Percentiles rank a stretch among this genome's conserved stretches.
Evolutionary conservation across 2,329 filamentous ascomycete species (phyloP).

Genomic region (Cercospora sp.): DNA sequence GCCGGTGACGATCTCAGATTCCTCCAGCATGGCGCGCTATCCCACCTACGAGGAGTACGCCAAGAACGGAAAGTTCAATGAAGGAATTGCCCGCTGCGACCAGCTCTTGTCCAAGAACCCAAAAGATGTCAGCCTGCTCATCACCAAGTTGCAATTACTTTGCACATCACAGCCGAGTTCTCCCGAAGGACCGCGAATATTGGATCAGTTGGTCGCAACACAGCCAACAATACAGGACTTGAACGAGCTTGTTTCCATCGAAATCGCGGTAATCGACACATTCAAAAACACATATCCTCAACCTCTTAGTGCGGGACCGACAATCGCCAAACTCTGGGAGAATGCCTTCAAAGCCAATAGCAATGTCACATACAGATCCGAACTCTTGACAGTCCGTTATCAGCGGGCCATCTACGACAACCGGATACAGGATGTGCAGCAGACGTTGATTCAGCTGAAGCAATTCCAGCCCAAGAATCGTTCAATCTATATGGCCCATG

Average conservation of each 20-base stretch:
- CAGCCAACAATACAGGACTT: constrained; percentile 33
- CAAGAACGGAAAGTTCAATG: constrained; percentile 31
- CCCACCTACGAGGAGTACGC: constrained; percentile 39
- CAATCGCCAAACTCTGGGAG: constrained; percentile 38
- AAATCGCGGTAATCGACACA: constrained; percentile 33
- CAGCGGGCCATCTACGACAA: constrained; percentile 35
- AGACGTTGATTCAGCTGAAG: constrained; percentile 39
- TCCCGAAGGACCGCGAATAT: constrained; percentile 21
- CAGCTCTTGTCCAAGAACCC: constrained; percentile 36
- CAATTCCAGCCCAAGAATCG: constrained; percentile 35
- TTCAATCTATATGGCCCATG: constrained; percentile 39
- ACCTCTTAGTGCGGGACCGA: constrained; percentile 31
- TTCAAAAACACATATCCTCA: constrained; percentile 32
- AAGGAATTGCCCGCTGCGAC: constrained; percentile 38
- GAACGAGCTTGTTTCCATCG: constrained; percentile 32
- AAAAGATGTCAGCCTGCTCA: constrained; percentile 34
- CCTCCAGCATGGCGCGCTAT: constrained; percentile 35
- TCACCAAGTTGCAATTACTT: constrained; percentile 37
- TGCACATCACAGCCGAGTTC: constrained; percentile 22
- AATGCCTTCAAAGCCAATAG: constrained; percentile 32
- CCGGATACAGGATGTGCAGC: constrained; percentile 37
- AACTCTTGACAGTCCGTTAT: constrained; percentile 35
- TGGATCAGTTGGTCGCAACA: constrained; percentile 30
- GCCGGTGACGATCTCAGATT: not conserved
- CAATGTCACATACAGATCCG: constrained; percentile 29